Evolutionary conservation across 2,329 filamentous ascomycete species (phyloP).

Genomic region (Trichoderma sp.): DNA sequence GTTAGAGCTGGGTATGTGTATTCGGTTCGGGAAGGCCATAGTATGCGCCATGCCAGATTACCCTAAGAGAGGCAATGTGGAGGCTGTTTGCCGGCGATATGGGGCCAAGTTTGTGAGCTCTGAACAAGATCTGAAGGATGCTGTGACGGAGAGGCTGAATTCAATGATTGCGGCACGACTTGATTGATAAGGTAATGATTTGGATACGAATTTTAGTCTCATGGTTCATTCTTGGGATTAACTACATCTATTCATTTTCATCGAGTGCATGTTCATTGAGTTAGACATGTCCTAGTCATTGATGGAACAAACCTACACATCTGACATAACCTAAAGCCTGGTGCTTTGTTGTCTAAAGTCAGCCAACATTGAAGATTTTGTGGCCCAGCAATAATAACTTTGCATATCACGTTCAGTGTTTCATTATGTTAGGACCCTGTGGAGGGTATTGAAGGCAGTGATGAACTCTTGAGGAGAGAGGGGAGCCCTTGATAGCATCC

Average conservation of each 20-base stretch:
- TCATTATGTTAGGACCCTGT: accelerated
- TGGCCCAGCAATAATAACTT: background rate
- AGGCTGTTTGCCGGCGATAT: constrained; percentile 55
- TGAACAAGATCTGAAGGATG: constrained; percentile 43
- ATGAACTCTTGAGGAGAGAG: background rate
- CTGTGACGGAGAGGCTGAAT: constrained; percentile 33
- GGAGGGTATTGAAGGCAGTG: accelerated
- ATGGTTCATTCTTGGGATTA: background rate
- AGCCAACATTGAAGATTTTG: background rate
- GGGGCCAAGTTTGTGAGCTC: constrained; percentile 46
- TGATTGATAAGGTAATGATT: background rate
- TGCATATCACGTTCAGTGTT: background rate
- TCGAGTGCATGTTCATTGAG: background rate
- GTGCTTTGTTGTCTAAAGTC: background rate
- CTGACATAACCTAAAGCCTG: background rate
- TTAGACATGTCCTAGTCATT: background rate
- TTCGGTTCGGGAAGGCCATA: constrained; percentile 46
- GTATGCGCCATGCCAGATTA: constrained; percentile 56
- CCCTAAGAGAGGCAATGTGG: constrained; percentile 61
- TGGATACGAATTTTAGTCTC: background rate
- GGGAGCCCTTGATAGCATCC: background rate
- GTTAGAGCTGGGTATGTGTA: constrained; percentile 60
- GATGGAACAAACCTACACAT: background rate
- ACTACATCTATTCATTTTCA: background rate
- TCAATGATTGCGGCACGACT: background rate